phyloP scores from a whole-genome alignment of 2,329 filamentous ascomycete species.

The Cordyceps cateniannulata region DNA sequence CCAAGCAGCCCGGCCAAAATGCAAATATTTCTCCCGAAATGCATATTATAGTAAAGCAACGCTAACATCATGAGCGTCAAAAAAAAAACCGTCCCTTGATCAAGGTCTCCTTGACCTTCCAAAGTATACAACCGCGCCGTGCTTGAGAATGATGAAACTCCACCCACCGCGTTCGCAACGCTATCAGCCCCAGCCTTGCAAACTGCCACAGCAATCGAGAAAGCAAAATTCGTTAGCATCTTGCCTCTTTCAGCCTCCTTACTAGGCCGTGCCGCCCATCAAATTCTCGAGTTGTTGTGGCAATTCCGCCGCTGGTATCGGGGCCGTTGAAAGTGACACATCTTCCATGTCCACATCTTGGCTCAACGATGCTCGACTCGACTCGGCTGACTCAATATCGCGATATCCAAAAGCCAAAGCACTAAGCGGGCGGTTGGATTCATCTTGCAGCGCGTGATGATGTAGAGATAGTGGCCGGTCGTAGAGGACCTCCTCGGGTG shows the following conservation, averaged over 20 bases:
- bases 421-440: conserved; percentile 43
- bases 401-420: conserved; percentile 42
- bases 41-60: conserved; percentile 3
- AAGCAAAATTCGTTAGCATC: background rate
- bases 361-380: conserved; percentile 28
- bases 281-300: background rate
- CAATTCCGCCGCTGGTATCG: conserved; percentile 29
- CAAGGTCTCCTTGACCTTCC: background rate
- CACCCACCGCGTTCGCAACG: background rate
- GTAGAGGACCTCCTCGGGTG: conserved; percentile 62
- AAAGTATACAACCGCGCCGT: conserved; percentile 6
- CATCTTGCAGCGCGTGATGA: conserved; percentile 39
- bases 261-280: background rate
- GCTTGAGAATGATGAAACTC: background rate
- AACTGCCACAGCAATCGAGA: conserved; percentile 19
- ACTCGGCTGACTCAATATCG: conserved; percentile 23
- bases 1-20: background rate
- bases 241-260: background rate
- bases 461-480: conserved; percentile 47
- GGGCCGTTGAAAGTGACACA: conserved; percentile 48
- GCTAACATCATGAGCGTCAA: conserved; percentile 9
- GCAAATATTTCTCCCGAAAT: conserved; percentile 4
- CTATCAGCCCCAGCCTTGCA: background rate
- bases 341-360: conserved; percentile 53
- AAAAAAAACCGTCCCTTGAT: background rate